Evolutionary conservation across 768 basidiomycete genomes (phyloP), one percentile per base, ranked within the genome.

Genomic region (Lactarius quietus): DNA sequence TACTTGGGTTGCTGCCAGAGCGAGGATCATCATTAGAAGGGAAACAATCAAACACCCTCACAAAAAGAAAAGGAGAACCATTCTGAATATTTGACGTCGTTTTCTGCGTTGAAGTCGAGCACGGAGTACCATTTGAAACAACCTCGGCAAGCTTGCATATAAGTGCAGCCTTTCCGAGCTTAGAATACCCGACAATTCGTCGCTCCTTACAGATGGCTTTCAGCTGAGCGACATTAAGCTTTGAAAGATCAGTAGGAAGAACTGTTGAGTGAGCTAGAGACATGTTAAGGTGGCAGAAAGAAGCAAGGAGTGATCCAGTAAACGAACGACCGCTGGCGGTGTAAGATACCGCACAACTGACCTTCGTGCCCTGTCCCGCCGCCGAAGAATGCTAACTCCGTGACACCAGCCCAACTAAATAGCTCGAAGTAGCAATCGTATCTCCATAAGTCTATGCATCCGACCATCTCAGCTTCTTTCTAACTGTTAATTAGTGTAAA

Each of bases 171-270:
- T 90, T 90, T 45, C 74, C 72, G 23, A 89, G 81, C 72, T 87
- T 92, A 12, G 88, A 88, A 72, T 89, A 91, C 0, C 86, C 87
- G 51, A 78, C 71, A 29, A 91, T 76, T 26, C 80, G 77, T 61
- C 75, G 80, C 58, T 86, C 87, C 72, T 88, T 91, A 74, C 88
- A 92, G 17, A 90, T 64, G 4, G 80, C 80, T 71, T 85, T 90
- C 23, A 92, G 80, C 68, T 87, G 86, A 23, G 84, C 73, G 12
- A 89, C 85, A 9, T 84, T 88, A 2, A 87, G 72, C 59, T 76
- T 82, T 14, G 73, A 68, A 29, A 74, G 63, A 39, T 68, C 41
- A 17, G 52, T 33, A 23, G 61, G 61, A 2, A 59, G 36, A 14
- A 26, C 26, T 7, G 17, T 52, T 23, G 61, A 52, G 6, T 48